These are phyloP conservation scores for Euptelea pleiosperma DNA, from an alignment of 164 flowering plant genomes.

Conservation along the genomic window DNA sequence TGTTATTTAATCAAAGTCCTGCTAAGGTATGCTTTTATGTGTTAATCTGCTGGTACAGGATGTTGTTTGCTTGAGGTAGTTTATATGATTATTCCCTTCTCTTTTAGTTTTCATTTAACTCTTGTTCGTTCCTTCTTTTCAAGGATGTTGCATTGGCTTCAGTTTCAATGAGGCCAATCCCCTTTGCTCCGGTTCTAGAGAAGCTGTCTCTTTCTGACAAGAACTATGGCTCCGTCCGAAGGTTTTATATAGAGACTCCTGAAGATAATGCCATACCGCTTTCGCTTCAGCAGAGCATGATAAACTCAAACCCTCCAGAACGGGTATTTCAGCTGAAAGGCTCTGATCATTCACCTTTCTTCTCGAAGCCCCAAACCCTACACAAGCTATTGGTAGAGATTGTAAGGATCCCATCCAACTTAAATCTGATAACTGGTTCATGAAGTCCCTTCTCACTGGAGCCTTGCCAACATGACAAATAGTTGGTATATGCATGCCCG, in stretches of 20 bases:
- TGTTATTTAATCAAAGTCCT: conserved; percentile 81
- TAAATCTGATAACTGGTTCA: not conserved
- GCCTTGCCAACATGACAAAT: too few relatives aligned
- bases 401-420: conserved; percentile 36
- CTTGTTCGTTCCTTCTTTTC: not conserved
- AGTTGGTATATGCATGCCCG: too few relatives aligned
- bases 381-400: conserved; percentile 79
- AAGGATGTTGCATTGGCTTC: conserved; percentile 90
- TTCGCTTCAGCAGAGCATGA: conserved; percentile 60
- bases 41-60: not conserved
- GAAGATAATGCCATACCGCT: conserved; percentile 81
- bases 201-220: conserved; percentile 63
- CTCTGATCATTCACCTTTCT: conserved; percentile 89
- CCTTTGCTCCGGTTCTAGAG: conserved; percentile 78
- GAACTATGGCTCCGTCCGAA: conserved; percentile 72
- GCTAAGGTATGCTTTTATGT: conserved; percentile 58
- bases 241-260: conserved; percentile 70
- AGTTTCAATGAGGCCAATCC: conserved; percentile 84
- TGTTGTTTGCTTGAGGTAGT: not conserved
- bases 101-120: too few relatives aligned
- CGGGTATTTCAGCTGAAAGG: conserved; percentile 72
- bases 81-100: too few relatives aligned
- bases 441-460: not conserved
- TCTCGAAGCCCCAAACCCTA: conserved; percentile 90
- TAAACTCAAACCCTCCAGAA: conserved; percentile 63